phyloP scores from a whole-genome alignment of 2,329 filamentous ascomycete genomes.

The Phialemonium atrogriseum region DNA sequence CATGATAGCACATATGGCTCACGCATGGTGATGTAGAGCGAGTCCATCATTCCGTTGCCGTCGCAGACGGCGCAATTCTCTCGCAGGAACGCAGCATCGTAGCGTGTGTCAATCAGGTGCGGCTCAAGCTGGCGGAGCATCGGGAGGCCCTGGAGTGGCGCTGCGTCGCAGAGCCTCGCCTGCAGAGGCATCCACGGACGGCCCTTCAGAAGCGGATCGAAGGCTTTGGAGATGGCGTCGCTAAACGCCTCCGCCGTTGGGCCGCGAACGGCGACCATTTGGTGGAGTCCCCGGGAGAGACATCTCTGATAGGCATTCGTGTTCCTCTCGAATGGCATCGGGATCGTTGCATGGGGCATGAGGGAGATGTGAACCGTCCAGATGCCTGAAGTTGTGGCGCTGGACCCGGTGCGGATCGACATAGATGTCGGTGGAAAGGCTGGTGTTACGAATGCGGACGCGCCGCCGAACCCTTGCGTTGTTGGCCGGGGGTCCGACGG shows the following conservation, averaged over 20 bases:
- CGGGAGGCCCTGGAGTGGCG: constrained; percentile 44
- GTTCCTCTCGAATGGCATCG: constrained; percentile 55
- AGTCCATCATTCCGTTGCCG: constrained; percentile 45
- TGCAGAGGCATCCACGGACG: constrained; percentile 51
- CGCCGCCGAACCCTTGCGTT: no score
- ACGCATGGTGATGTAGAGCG: constrained; percentile 51
- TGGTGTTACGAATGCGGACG: no score
- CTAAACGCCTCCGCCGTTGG: constrained; percentile 40
- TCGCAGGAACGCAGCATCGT: constrained; percentile 43
- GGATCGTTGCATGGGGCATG: constrained; percentile 42
- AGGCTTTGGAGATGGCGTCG: constrained; percentile 38
- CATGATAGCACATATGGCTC: constrained; percentile 43
- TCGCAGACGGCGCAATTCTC: constrained; percentile 48
- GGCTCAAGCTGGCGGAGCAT: constrained; percentile 48
- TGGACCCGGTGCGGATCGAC: constrained; percentile 5
- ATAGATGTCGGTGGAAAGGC: constrained; percentile 2
- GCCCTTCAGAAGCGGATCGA: constrained; percentile 38
- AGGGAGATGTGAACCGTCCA: constrained; percentile 56
- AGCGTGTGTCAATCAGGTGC: constrained; percentile 30
- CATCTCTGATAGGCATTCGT: constrained; percentile 54
- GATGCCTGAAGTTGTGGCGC: constrained; percentile 21
- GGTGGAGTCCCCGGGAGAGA: constrained; percentile 50
- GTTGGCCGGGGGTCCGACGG: no score
- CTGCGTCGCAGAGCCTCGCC: constrained; percentile 48
- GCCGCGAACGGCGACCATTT: constrained; percentile 45